These are phyloP conservation scores for Fagopyrum homotropicum DNA, from an alignment of 148 eudicot genomes.

Conservation along the genomic window DNA sequence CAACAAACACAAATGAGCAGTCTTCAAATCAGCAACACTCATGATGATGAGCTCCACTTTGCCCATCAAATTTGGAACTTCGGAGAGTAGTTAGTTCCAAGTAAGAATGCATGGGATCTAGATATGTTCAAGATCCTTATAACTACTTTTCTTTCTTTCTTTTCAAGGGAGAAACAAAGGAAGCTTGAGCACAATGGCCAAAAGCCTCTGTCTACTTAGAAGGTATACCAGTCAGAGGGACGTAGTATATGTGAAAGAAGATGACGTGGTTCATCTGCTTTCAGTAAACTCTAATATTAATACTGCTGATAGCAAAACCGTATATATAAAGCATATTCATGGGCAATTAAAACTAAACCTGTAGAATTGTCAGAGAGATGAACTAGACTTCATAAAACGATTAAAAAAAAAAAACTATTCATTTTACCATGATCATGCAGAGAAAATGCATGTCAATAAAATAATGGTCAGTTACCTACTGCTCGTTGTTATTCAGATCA, in stretches of 20 bases:
- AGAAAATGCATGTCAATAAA: background rate
- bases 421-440: background rate
- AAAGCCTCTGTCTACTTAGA: background rate
- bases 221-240: background rate
- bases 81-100: conserved; percentile 14
- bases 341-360: background rate
- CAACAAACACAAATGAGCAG: conserved; percentile 25
- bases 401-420: background rate
- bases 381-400: background rate
- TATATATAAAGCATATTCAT: background rate
- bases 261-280: conserved; percentile 2
- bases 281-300: background rate
- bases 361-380: background rate
- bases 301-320: background rate
- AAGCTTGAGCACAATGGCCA: conserved; percentile 7
- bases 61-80: conserved; percentile 50
- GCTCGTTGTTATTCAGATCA: background rate
- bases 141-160: background rate
- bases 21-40: conserved; percentile 25
- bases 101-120: background rate
- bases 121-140: background rate
- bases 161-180: background rate
- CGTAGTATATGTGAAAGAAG: background rate
- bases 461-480: background rate
- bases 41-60: conserved; percentile 37